Evolutionary conservation across 2,329 filamentous ascomycete genomes (phyloP).

Genomic region (Cordyceps sp.): DNA sequence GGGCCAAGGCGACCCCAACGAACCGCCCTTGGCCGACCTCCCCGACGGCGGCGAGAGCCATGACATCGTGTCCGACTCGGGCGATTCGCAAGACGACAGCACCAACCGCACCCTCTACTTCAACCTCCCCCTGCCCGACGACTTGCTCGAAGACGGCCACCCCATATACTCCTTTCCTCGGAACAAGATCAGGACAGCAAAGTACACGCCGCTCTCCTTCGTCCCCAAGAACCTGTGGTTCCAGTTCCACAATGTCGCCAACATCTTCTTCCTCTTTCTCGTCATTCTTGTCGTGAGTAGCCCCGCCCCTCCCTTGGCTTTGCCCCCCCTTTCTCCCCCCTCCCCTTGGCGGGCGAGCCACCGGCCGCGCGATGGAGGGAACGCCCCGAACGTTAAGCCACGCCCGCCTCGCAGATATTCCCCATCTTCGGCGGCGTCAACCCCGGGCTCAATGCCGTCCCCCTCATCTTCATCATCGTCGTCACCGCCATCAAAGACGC

Average conservation of each 20-base stretch:
- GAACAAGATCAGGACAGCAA: constrained; percentile 96
- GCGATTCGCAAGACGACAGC: constrained; percentile 22
- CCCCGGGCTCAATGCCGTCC: constrained; percentile 76
- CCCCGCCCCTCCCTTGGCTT: constrained; percentile 4
- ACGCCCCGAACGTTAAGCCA: background rate
- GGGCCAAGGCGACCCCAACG: constrained; percentile 16
- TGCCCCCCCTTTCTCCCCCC: background rate
- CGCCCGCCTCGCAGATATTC: constrained; percentile 52
- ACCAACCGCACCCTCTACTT: constrained; percentile 56
- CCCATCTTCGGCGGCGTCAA: constrained; percentile 88
- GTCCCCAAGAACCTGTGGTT: constrained; percentile 94
- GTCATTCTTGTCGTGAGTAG: constrained; percentile 78
- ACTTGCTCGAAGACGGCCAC: constrained; percentile 61
- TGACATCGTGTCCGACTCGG: constrained; percentile 15
- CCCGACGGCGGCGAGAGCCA: constrained; percentile 13
- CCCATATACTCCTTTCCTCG: constrained; percentile 55
- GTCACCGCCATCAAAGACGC: constrained; percentile 89
- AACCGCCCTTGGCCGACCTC: constrained; percentile 11
- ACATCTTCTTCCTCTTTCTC: constrained; percentile 94
- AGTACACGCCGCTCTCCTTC: constrained; percentile 92
- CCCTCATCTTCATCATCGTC: constrained; percentile 78
- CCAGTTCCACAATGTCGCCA: constrained; percentile 97
- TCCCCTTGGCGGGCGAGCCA: background rate
- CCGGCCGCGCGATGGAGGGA: too few relatives aligned
- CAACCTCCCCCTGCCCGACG: constrained; percentile 63